Percentiles rank a stretch among this genome's conserved stretches.
Conservation (phyloP, 1,284 basidiomycete genomes). For the Ceratobasidium sp. region DNA sequence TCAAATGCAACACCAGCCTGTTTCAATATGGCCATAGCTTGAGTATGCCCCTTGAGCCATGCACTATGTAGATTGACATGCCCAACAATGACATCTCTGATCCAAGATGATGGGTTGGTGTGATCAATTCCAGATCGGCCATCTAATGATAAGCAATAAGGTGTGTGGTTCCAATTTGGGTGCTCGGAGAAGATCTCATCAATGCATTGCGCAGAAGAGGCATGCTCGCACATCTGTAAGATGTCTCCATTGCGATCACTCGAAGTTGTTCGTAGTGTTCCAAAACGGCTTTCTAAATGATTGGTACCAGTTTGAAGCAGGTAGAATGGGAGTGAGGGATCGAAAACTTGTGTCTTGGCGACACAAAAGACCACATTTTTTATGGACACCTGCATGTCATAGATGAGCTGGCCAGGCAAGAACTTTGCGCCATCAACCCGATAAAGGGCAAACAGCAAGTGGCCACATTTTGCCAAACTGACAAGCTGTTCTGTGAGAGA, state of each 20-base stretch:
- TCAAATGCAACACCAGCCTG: neutral
- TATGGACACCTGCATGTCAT: conserved; percentile 46
- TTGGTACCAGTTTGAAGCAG: conserved; percentile 46
- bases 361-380: conserved; percentile 47
- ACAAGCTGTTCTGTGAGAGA: neutral
- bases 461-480: neutral
- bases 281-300: conserved; percentile 46
- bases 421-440: conserved; percentile 39
- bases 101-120: conserved; percentile 44
- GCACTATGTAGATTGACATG: conserved; percentile 12
- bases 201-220: neutral
- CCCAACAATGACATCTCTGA: conserved; percentile 39
- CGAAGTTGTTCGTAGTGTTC: conserved; percentile 39
- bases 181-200: conserved; percentile 5
- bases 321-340: conserved; percentile 43
- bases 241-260: conserved; percentile 21
- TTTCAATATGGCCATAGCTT: conserved; percentile 1
- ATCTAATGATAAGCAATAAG: conserved; percentile 5
- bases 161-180: conserved; percentile 15
- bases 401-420: conserved; percentile 46
- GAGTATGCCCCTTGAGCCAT: conserved; percentile 30
- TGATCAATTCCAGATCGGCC: conserved; percentile 42
- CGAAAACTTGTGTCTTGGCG: conserved; percentile 46
- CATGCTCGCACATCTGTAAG: neutral
- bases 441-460: conserved; percentile 14